phyloP scores from a whole-genome alignment of 495 filamentous ascomycete species.

The Xylaria acuta region DNA sequence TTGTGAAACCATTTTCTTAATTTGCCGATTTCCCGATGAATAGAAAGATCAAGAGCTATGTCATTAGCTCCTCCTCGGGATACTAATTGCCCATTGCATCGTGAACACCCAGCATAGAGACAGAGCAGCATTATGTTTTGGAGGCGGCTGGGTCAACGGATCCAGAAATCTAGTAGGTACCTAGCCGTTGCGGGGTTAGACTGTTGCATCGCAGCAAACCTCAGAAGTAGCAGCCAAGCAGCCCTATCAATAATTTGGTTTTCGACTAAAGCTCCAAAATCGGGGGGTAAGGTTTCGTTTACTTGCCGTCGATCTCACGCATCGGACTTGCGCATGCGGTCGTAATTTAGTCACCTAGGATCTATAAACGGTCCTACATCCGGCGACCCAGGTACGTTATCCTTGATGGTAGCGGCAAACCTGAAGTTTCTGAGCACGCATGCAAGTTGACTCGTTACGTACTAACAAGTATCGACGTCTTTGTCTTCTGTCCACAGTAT shows the following conservation, averaged over 20 bases:
- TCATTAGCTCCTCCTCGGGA: neutral
- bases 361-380: neutral
- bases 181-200: conserved; percentile 12
- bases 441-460: too few relatives aligned
- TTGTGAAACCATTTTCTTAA: neutral
- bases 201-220: neutral
- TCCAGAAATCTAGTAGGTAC: neutral
- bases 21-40: neutral
- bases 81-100: neutral
- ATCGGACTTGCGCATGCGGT: neutral
- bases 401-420: neutral
- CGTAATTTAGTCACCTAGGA: neutral
- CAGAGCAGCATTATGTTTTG: neutral
- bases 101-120: neutral
- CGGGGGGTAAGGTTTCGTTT: neutral
- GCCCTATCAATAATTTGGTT: neutral
- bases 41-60: neutral
- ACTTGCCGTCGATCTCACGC: neutral
- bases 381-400: neutral
- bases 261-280: neutral
- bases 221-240: neutral
- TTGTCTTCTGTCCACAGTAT: neutral
- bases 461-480: neutral
- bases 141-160: neutral
- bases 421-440: too few relatives aligned